Base-by-base conservation (phyloP, 768 basidiomycete genomes). In the Sarcodon aspratus region DNA sequence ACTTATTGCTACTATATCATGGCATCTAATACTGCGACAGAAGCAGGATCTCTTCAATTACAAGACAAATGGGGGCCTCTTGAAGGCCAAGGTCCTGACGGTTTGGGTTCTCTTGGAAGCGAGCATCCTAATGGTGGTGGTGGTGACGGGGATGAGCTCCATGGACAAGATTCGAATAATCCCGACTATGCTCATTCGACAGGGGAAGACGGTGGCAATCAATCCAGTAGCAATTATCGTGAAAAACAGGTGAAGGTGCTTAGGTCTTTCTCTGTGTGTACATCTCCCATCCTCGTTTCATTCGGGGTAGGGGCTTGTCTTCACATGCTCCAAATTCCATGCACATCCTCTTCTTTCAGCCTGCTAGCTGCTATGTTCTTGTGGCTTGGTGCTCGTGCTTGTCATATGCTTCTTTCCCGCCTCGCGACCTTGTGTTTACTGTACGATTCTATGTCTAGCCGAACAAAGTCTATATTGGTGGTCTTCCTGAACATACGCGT, bases 381-480 rank as follows among this genome's bases (percentile, higher is more conserved):
- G 21, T 27, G 21, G 21, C 21, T 27, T 27, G 21, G 21, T 27
- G 21, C 21, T 27, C 21, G 5, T 5, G 21, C 21, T 27, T 27
- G 21, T 27, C 21, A 27, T 27, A 27, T 27, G 21, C 21, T 79
- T 82, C 71, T 81, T 75, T 65, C 73, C 5, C 21, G 21, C 21
- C 21, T 27, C 21, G 21, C 21, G 21, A 27, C 21, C 21, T 2
- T 27, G 21, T 27, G 21, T 27, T 27, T 27, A 27, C 21, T 27
- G 21, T 27, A 27, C 21, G 21, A 27, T 69, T 77, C 73, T 75
- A 50, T 72, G 70, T 73, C 70, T 76, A 91, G 87, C 83, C 87
- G 71, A 90, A 89, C 71, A 93, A 93, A 71, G 82, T 93, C 65
- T 93, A 93, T 64, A 80, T 93, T 61, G 89, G 89, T 62, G 87